Evolutionary conservation across 345 rosid species (phyloP).

Genomic region (Balakata baccata): DNA sequence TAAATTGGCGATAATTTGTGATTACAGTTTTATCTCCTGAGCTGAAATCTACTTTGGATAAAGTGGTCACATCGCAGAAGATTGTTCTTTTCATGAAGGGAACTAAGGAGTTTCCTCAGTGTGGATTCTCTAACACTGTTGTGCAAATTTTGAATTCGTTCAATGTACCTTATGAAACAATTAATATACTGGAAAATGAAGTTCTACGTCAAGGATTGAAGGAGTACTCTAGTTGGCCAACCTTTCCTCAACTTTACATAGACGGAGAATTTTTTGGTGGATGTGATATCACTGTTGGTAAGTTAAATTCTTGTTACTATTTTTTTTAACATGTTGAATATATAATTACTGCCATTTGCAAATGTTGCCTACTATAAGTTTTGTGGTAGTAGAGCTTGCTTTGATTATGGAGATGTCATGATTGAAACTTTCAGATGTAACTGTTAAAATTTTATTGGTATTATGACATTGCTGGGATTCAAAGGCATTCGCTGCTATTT

Average conservation of each 20-base stretch:
- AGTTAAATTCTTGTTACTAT: conserved; percentile 13
- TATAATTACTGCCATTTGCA: background rate
- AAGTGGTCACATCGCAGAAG: conserved; percentile 64
- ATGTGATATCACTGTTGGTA: conserved; percentile 86
- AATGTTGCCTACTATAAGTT: background rate
- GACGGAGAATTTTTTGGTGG: conserved; percentile 95
- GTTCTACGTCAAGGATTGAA: conserved; percentile 79
- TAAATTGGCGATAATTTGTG: background rate
- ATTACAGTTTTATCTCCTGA: conserved; percentile 59
- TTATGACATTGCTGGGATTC: background rate
- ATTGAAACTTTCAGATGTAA: background rate
- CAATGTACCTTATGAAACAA: conserved; percentile 69
- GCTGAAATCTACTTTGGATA: conserved; percentile 68
- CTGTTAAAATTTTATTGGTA: background rate
- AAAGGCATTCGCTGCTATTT: background rate
- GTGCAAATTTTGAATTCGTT: conserved; percentile 73
- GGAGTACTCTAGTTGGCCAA: conserved; percentile 94
- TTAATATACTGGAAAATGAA: conserved; percentile 81
- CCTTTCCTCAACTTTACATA: conserved; percentile 89
- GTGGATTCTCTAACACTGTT: conserved; percentile 92
- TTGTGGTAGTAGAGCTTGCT: background rate
- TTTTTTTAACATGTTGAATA: background rate
- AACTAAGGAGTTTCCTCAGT: conserved; percentile 79
- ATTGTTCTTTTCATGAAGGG: conserved; percentile 91
- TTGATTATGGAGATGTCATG: background rate